Conservation (phyloP, 202 grass and related monocot species). For the Schoenoplectus tabernaemontani region DNA sequence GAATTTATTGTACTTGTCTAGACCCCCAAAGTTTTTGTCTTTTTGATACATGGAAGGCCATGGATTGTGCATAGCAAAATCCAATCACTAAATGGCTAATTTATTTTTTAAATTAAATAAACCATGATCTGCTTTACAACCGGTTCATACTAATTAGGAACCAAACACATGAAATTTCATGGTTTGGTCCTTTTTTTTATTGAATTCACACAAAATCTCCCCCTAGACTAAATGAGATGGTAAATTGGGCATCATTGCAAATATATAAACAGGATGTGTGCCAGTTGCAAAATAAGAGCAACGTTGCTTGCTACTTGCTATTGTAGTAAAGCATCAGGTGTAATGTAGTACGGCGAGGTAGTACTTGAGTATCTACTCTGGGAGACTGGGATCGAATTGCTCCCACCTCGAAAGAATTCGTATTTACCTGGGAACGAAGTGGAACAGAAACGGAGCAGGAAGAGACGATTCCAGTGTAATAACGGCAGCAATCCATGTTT, state of each 20-base stretch:
- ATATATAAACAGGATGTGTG: background rate
- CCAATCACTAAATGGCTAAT: background rate
- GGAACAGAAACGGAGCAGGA: background rate
- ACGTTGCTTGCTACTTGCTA: background rate
- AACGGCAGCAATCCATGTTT: no score
- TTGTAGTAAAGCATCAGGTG: background rate
- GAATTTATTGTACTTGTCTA: background rate
- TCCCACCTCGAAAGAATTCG: background rate
- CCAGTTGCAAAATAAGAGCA: background rate
- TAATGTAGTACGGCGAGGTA: background rate
- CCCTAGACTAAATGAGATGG: background rate
- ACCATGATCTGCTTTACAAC: background rate
- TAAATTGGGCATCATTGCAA: background rate
- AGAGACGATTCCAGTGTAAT: slow-evolving; percentile 5
- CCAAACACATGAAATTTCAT: background rate
- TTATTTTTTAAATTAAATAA: background rate
- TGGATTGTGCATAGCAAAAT: background rate
- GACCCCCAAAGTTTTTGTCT: no score
- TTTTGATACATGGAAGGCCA: background rate
- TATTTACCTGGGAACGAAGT: background rate
- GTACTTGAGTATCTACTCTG: no score
- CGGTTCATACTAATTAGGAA: background rate
- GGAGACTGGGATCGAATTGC: no score
- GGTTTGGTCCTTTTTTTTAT: background rate
- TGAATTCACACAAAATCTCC: background rate